Percentiles rank a stretch among this genome's conserved stretches.
phyloP scores from a whole-genome alignment of 495 filamentous ascomycete species.

The Diplogelasinospora grovesii region DNA sequence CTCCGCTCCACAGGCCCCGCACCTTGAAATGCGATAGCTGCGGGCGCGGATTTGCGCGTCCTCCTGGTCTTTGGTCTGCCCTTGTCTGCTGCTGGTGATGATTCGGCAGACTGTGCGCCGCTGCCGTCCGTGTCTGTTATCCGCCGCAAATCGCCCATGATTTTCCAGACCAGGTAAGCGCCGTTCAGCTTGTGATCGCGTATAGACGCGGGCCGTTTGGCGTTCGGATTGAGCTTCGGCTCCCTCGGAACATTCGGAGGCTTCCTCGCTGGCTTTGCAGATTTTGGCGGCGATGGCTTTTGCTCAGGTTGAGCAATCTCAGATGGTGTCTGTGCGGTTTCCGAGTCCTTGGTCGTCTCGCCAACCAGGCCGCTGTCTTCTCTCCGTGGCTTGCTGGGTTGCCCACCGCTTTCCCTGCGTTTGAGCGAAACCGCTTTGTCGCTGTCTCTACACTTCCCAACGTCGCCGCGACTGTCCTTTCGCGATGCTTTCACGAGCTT shows the following conservation, averaged over 20 bases:
- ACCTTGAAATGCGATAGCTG: conserved; percentile 5
- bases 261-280: background rate
- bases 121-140: conserved; percentile 17
- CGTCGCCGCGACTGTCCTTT: conserved; percentile 20
- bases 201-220: conserved; percentile 26
- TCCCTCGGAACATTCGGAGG: conserved; percentile 4
- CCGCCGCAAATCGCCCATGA: conserved; percentile 17
- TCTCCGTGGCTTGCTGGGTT: background rate
- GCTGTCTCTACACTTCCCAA: conserved; percentile 20
- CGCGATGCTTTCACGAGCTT: conserved; percentile 24
- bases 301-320: background rate
- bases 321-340: background rate
- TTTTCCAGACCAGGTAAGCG: conserved; percentile 28
- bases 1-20: too few species aligned
- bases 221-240: conserved; percentile 23
- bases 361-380: background rate
- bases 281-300: conserved; percentile 7
- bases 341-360: background rate
- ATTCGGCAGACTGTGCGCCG: background rate
- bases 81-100: conserved; percentile 3
- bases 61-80: conserved; percentile 19
- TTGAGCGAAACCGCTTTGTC: conserved; percentile 17
- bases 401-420: conserved; percentile 6
- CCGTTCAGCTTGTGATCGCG: conserved; percentile 32
- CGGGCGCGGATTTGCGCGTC: conserved; percentile 22